These are phyloP conservation scores for Poa annua DNA, from an alignment of 176 grass and related monocot genomes.

Conservation along the genomic window DNA sequence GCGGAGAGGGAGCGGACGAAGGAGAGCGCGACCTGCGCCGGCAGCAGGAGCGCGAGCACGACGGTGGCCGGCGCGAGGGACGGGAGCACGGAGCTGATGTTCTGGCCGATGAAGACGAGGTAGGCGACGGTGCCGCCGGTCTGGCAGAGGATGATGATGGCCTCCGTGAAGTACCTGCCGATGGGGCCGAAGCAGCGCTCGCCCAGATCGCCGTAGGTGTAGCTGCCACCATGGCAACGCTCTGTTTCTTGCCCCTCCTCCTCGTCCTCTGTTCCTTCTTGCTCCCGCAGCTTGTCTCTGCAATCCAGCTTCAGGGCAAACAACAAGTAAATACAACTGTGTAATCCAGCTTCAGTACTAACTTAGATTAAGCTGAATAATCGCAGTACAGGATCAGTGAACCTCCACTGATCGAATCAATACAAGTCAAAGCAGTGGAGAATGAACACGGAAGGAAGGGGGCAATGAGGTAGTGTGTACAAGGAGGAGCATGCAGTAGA, in stretches of 20 bases:
- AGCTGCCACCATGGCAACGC: slow-evolving; percentile 34
- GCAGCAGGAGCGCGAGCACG: slow-evolving; percentile 70
- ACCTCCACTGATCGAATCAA: neutral
- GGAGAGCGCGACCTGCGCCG: slow-evolving; percentile 63
- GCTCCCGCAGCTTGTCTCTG: slow-evolving; percentile 63
- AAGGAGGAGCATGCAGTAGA: slow-evolving; percentile 95
- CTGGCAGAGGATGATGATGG: slow-evolving; percentile 73
- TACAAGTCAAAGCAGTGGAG: neutral
- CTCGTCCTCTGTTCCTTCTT: slow-evolving; percentile 50
- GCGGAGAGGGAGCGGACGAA: slow-evolving; percentile 69
- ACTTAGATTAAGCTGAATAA: neutral
- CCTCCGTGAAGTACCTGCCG: slow-evolving; percentile 67
- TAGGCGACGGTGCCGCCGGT: slow-evolving; percentile 80
- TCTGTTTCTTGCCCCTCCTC: slow-evolving; percentile 39
- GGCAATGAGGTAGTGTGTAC: neutral
- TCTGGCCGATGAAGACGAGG: slow-evolving; percentile 94
- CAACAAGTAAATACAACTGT: neutral
- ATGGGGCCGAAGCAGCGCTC: slow-evolving; percentile 60
- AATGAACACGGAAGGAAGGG: neutral
- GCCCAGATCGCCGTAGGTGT: slow-evolving; percentile 76
- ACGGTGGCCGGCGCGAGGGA: slow-evolving; percentile 44
- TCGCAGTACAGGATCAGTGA: neutral
- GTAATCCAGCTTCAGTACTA: neutral
- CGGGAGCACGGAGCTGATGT: slow-evolving; percentile 70
- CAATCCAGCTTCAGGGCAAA: slow-evolving; percentile 62